Evolutionary conservation across 768 basidiomycete species (phyloP), one percentile per base, ranked within the genome.

Genomic region (Tulasnella sp.): DNA sequence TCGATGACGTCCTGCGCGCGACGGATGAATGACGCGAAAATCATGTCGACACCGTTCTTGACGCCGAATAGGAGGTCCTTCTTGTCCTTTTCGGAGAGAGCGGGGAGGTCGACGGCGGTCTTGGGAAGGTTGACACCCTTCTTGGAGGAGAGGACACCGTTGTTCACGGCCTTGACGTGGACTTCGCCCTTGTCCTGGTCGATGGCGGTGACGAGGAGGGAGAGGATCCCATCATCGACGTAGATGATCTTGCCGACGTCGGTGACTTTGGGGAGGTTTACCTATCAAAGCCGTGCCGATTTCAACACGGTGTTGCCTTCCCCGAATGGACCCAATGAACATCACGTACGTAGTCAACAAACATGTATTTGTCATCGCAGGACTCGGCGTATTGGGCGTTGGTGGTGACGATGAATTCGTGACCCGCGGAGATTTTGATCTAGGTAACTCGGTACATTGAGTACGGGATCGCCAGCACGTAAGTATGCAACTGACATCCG

Each of bases 81-180:
- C 85, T 97, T 98, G 87, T 99, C 97, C 86, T 99, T 98, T 72
- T 94, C 92, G 72, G 95, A 97, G 52, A 99, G 88, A 67, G 97
- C 93, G 68, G 97, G 97, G 68, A 99, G 89, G 82, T 99, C 97
- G 77, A 99, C 97, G 14, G 90, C 86, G 75, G 97, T 98, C 83
- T 98, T 97, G 77, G 97, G 97, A 72, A 99, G 88, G 82, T 99
- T 99, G 83, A 98, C 97, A 79, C 97, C 97, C 85, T 99, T 99
- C 80, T 94, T 92, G 70, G 95, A 98, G 66, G 92, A 92, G 77
- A 99, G 89, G 44, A 84, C 89, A 70, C 95, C 97, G 78, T 88
- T 90, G 87, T 98, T 99, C 79, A 96, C 73, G 47, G 91, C 86
- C 75, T 91, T 91, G 75, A 98, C 95, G 73, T 84, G 88, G 75